Conservation (phyloP, 306 rosid genomes). For the Citrullus amarus region DNA sequence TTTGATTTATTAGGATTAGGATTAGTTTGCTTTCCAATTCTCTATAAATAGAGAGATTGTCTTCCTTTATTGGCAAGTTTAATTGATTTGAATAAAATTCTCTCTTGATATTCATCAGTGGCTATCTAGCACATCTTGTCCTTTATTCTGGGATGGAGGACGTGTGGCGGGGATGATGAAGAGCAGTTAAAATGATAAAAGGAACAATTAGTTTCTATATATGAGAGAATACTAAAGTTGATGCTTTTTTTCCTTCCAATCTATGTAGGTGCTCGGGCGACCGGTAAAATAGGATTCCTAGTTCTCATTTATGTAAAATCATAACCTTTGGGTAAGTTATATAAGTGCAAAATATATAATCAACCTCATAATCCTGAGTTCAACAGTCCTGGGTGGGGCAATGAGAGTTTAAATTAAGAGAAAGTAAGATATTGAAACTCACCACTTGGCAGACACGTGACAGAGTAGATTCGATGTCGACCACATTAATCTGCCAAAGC, state of each 20-base stretch:
- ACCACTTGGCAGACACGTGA: slow-evolving; percentile 81
- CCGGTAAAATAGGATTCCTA: neutral
- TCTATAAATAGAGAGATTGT: no score
- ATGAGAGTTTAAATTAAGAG: neutral
- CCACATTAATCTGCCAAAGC: slow-evolving; percentile 83
- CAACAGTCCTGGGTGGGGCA: neutral
- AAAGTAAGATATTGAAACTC: slow-evolving; percentile 33
- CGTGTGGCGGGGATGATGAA: neutral
- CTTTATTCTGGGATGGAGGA: neutral
- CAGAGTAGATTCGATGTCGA: slow-evolving; percentile 82
- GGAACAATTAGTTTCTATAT: neutral
- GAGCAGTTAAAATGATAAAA: neutral
- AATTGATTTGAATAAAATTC: no score
- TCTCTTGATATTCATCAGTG: no score
- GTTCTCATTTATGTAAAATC: neutral
- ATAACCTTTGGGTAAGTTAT: neutral
- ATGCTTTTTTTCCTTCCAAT: neutral
- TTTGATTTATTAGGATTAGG: no score
- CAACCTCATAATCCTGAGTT: neutral
- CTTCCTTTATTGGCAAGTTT: no score
- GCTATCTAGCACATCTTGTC: neutral
- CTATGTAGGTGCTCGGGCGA: neutral
- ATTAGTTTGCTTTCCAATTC: no score
- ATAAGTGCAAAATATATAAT: neutral
- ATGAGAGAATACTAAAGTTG: neutral